Evolutionary conservation across 805 yeast species (phyloP), one percentile per base, ranked within the genome.

Genomic region (Brettanomyces naardenensis): DNA sequence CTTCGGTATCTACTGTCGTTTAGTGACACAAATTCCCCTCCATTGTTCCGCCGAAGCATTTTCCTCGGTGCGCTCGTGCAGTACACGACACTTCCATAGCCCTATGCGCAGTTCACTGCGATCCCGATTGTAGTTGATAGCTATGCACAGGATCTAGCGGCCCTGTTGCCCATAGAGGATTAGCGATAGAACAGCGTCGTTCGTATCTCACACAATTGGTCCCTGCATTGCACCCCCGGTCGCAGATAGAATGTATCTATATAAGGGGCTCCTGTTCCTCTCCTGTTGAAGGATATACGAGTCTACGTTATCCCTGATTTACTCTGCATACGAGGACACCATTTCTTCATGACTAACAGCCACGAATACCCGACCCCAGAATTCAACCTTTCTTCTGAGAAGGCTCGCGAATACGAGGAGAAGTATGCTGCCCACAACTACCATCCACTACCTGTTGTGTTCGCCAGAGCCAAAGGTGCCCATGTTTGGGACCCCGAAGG

Each of bases 401-500:
- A 77, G 44, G 83, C 95, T 28, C 66, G 66, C 44, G 66, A 73
- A 37, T 77, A 73, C 64, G 97, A 90, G 63, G 63, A 73, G 39
- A 66, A 81, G 44, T 87, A 83, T 65, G 85, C 96, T 35, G 97
- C 97, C 22, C 97, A 89, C 66, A 90, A 90, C 70, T 90, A 90
- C 68, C 96, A 87, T 64, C 97, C 97, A 36, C 66, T 90, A 45
- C 97, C 97, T 10, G 96, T 90, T 43, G 97, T 90, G 13, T 84
- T 90, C 64, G 72, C 83, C 53, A 78, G 71, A 53, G 97, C 95
- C 13, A 47, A 59, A 42, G 97, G 97, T 35, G 95, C 96, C 20
- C 81, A 85, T 47, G 96, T 90, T 18, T 90, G 96, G 96, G 97
- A 90, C 60, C 96, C 97, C 6, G 97, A 90, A 64, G 97, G 96